Percentiles rank a stretch among this genome's conserved stretches.
Conservation (phyloP, 495 filamentous ascomycete genomes). For the Penicillium steckii region DNA sequence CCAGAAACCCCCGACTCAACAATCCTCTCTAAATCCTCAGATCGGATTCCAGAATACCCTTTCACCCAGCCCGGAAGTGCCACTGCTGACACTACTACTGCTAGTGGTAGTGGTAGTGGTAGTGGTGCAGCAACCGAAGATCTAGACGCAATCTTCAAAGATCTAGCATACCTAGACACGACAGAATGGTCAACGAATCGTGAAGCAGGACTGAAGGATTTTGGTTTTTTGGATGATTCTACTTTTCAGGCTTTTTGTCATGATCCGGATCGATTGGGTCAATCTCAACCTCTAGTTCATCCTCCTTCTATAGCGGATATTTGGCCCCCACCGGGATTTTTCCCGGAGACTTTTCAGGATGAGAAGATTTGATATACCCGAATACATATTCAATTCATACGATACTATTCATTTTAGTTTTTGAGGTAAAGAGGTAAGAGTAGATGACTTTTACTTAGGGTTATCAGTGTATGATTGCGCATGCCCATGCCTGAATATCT, state of each 20-base stretch:
- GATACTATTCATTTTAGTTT: too few species aligned
- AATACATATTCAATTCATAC: too few species aligned
- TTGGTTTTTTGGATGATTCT: constrained; percentile 56
- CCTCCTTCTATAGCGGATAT: constrained; percentile 47
- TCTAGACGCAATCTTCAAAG: constrained; percentile 60
- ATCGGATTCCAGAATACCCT: constrained; percentile 7
- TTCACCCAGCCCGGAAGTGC: background rate
- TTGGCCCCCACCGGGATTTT: constrained; percentile 49
- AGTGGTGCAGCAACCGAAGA: constrained; percentile 24
- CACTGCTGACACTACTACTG: constrained; percentile 8
- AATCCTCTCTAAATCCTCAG: background rate
- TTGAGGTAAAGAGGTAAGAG: too few species aligned
- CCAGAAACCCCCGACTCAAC: constrained; percentile 33
- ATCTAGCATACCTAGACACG: constrained; percentile 61
- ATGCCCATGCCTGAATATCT: too few species aligned
- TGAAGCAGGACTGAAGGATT: constrained; percentile 55
- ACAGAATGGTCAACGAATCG: constrained; percentile 54
- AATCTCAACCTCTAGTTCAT: constrained; percentile 41
- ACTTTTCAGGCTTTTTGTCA: constrained; percentile 55
- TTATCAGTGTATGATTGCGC: too few species aligned
- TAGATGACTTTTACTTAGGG: too few species aligned
- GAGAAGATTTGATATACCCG: constrained; percentile 25
- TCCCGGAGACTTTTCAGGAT: constrained; percentile 45
- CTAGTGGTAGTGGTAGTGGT: too few species aligned
- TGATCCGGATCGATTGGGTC: constrained; percentile 49